Evolutionary conservation across 2,329 filamentous ascomycete genomes (phyloP).

Genomic region (Epichloe amarillans): DNA sequence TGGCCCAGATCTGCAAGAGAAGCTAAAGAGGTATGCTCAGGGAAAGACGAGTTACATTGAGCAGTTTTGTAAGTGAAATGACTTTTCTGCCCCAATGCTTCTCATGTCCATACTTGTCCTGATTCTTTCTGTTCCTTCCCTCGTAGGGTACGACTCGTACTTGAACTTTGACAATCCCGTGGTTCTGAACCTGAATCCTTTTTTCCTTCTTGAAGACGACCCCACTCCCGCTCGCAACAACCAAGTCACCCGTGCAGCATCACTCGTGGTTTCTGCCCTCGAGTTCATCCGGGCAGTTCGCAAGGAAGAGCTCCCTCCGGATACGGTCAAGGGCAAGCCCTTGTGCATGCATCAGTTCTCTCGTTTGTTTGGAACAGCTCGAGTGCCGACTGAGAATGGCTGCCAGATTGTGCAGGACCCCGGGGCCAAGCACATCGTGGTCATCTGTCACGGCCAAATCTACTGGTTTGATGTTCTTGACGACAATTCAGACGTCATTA

Average conservation of each 20-base stretch:
- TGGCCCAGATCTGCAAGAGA: conserved; percentile 75
- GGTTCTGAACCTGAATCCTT: conserved; percentile 92
- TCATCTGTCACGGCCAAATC: conserved; percentile 88
- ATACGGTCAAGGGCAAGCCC: conserved; percentile 69
- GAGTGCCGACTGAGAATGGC: conserved; percentile 85
- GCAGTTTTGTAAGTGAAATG: conserved; percentile 70
- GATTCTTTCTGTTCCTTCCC: conserved; percentile 4
- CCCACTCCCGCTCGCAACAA: conserved; percentile 93
- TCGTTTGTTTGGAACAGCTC: conserved; percentile 82
- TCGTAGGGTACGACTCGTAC: conserved; percentile 90
- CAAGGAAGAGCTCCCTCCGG: conserved; percentile 82
- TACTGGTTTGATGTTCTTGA: conserved; percentile 99
- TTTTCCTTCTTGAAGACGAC: conserved; percentile 90
- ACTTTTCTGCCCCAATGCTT: not conserved
- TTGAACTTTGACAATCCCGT: conserved; percentile 96
- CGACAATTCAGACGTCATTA: conserved; percentile 86
- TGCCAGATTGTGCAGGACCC: conserved; percentile 94
- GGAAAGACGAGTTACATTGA: conserved; percentile 95
- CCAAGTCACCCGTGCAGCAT: conserved; percentile 88
- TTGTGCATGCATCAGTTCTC: conserved; percentile 99
- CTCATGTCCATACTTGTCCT: not conserved
- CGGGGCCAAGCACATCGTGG: conserved; percentile 82
- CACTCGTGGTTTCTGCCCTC: conserved; percentile 76
- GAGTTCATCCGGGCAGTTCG: conserved; percentile 88
- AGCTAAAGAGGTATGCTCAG: conserved; percentile 76